A percentile compares a stretch with the other conserved stretches of the same genome.
These are phyloP conservation scores for Obelidium mucronatum DNA, from an alignment of 192 early-diverging fungal species.

Conservation along the genomic window DNA sequence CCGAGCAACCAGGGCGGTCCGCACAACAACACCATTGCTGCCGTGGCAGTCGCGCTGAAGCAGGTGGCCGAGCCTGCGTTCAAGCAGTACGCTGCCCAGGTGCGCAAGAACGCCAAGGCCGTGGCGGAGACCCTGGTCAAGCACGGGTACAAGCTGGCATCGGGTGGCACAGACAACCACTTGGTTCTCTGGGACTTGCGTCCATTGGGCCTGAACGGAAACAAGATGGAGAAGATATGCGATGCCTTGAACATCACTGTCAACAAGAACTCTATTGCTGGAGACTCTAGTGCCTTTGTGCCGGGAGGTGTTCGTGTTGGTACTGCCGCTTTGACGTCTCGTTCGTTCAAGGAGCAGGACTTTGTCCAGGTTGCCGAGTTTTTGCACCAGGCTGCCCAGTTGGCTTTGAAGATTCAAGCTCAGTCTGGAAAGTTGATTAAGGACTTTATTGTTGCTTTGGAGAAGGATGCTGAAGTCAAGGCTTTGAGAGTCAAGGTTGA, in stretches of 20 bases:
- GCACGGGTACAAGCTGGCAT: slow-evolving; percentile 93
- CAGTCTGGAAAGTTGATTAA: slow-evolving; percentile 94
- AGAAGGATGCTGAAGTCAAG: slow-evolving; percentile 80
- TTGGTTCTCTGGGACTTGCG: slow-evolving; percentile 97
- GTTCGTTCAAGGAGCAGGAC: slow-evolving; percentile 96
- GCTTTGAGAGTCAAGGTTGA: slow-evolving; percentile 88
- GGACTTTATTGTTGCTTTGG: slow-evolving; percentile 92
- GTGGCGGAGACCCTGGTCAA: slow-evolving; percentile 78
- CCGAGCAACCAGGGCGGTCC: slow-evolving; percentile 99
- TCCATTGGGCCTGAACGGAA: slow-evolving; percentile 89
- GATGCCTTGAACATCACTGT: slow-evolving; percentile 88
- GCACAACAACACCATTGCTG: slow-evolving; percentile 99
- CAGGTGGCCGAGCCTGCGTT: slow-evolving; percentile 95
- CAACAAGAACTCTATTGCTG: slow-evolving; percentile 99
- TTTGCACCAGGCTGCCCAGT: slow-evolving; percentile 92
- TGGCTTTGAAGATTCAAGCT: slow-evolving; percentile 85
- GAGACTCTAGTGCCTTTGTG: slow-evolving; percentile 93
- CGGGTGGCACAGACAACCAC: slow-evolving; percentile 98
- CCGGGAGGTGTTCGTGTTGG: slow-evolving; percentile 99
- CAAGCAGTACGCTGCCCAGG: slow-evolving; percentile 93
- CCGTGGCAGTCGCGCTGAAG: slow-evolving; percentile 96
- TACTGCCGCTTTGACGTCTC: slow-evolving; percentile 93
- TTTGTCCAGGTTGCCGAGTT: slow-evolving; percentile 96
- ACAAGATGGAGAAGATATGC: slow-evolving; percentile 99
- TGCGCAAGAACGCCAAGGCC: slow-evolving; percentile 90